Evolutionary conservation across 371 early-diverging fungal species (phyloP), one percentile per base, ranked within the genome.

Genomic region (Thermomucor indicae-seudaticae): DNA sequence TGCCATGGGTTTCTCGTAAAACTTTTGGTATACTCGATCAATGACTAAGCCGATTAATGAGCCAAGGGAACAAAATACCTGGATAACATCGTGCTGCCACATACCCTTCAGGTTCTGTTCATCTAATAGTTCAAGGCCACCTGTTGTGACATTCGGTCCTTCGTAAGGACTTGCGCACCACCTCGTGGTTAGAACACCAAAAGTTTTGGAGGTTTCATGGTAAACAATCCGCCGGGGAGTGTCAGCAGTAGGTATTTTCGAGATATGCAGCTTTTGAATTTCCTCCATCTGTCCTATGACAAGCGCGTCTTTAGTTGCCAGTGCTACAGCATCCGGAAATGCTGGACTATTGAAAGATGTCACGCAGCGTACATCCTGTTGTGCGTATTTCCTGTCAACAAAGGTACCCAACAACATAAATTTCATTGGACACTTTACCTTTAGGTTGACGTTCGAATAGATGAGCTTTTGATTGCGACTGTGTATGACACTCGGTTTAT

Each of bases 261-360:
- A 83, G 43, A 95, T 84, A 56, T 96, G 97, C 23, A 96, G 72
- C 57, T 90, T 90, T 58, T 93, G 92, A 46, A 92, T 86, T 20
- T 85, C 83, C 48, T 96, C 94, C 47, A 95, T 85, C 12, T 72
- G 79, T 0, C 92, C 95, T 45, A 96, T 80, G 23, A 79, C 67
- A 17, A 95, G 68, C 0, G 79, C 69, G 27, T 76, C 83, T 27
- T 70, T 72, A 3, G 84, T 79, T 5, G 84, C 85, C 43, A 93
- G 62, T 1, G 88, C 90, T 12, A 94, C 66, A 1, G 86, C 83
- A 42, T 81, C 78, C 2, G 86, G 84, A 31, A 84, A 80, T 0
- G 70, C 57, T 0, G 57, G 43, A 16, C 85, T 78, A 40, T 72
- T 76, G 63, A 93, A 89, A 0, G 90, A 76, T 6, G 87, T 81